Evolutionary conservation across 1,284 basidiomycete species (phyloP).

Genomic region (Fistulina hepatica): DNA sequence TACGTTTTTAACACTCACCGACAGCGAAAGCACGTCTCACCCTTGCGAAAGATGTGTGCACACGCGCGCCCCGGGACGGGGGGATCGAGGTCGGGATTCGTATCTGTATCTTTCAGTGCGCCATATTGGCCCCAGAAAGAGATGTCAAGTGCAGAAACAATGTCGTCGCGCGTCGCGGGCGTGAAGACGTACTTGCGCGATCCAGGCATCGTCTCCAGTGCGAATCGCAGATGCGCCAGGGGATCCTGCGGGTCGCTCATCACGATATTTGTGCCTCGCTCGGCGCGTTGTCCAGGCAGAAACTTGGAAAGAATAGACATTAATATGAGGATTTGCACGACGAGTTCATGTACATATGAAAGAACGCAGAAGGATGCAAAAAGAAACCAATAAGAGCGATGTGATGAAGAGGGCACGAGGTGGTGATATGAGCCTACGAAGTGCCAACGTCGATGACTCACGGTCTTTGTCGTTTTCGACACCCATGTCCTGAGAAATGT

Average conservation of each 20-base stretch:
- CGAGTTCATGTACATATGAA: too few relatives aligned
- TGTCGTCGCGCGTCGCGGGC: conserved; percentile 57
- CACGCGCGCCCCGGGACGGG: conserved; percentile 57
- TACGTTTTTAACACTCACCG: conserved; percentile 45
- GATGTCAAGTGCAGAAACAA: conserved; percentile 67
- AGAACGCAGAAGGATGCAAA: too few relatives aligned
- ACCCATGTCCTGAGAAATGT: too few relatives aligned
- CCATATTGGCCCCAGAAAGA: conserved; percentile 69
- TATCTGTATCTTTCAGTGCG: conserved; percentile 55
- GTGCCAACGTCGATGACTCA: too few relatives aligned
- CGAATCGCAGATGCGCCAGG: conserved; percentile 57
- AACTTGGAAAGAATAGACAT: conserved; percentile 35
- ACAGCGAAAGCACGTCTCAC: conserved; percentile 84
- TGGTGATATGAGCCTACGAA: too few relatives aligned
- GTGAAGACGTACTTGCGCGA: conserved; percentile 68
- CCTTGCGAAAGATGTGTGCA: conserved; percentile 71
- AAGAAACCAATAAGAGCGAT: too few relatives aligned
- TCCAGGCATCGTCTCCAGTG: conserved; percentile 68
- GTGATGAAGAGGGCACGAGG: too few relatives aligned
- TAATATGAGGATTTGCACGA: too few relatives aligned
- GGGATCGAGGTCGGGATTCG: too few relatives aligned
- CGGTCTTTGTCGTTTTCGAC: too few relatives aligned
- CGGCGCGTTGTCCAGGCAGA: conserved; percentile 31
- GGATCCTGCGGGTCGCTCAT: conserved; percentile 39
- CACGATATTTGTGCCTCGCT: too few relatives aligned